These are phyloP conservation scores for Fusarium continuum DNA, from an alignment of 2,329 filamentous ascomycete species.

Conservation along the genomic window DNA sequence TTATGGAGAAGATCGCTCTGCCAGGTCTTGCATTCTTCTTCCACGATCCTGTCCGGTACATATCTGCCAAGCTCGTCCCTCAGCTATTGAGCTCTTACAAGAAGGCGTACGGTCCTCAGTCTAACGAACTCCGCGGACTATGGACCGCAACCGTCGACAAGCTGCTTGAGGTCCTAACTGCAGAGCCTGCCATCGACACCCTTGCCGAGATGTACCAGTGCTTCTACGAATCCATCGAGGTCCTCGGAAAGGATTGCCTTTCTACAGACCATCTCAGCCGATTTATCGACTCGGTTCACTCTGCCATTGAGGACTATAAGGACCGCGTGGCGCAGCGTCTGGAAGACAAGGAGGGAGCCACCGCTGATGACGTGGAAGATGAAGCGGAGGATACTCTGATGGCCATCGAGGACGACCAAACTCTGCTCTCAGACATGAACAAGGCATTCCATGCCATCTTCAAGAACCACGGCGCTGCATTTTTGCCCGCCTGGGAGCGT, in stretches of 20 bases:
- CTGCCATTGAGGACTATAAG: conserved; percentile 92
- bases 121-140: conserved; percentile 79
- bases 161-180: conserved; percentile 89
- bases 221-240: conserved; percentile 98
- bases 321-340: conserved; percentile 81
- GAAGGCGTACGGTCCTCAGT: conserved; percentile 84
- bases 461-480: conserved; percentile 89
- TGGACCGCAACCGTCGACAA: conserved; percentile 90
- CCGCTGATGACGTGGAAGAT: conserved; percentile 89
- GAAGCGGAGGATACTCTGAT: conserved; percentile 86
- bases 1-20: conserved; percentile 96
- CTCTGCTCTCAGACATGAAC: conserved; percentile 98
- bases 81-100: conserved; percentile 94
- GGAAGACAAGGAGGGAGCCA: conserved; percentile 78
- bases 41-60: conserved; percentile 95
- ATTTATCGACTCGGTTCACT: conserved; percentile 88
- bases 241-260: conserved; percentile 86
- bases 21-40: conserved; percentile 98
- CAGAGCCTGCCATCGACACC: conserved; percentile 94
- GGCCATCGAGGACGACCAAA: conserved; percentile 97
- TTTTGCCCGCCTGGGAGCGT: conserved; percentile 88
- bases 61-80: conserved; percentile 93
- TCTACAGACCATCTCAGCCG: conserved; percentile 80
- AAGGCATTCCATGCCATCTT: conserved; percentile 99
- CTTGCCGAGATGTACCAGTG: conserved; percentile 99